Conservation (phyloP, 495 filamentous ascomycete genomes). For the Tetracladium marchalianum region DNA sequence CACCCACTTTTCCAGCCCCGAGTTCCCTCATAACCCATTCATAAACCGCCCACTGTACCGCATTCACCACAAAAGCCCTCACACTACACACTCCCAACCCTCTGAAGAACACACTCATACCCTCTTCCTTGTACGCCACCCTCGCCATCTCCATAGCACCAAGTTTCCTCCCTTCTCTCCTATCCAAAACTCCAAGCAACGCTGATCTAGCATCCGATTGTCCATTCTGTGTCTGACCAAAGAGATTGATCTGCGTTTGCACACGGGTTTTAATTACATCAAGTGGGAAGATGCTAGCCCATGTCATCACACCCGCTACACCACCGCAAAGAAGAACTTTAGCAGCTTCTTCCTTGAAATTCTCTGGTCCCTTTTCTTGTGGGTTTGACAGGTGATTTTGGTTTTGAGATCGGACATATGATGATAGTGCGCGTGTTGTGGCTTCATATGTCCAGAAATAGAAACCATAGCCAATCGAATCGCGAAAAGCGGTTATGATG, state of each 20-base stretch:
- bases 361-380: constrained; percentile 14
- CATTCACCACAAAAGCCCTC: constrained; percentile 80
- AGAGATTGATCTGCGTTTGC: constrained; percentile 46
- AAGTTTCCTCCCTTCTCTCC: constrained; percentile 22
- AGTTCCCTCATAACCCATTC: constrained; percentile 66
- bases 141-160: constrained; percentile 52
- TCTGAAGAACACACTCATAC: constrained; percentile 59
- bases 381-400: neutral
- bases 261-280: constrained; percentile 85
- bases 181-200: constrained; percentile 23
- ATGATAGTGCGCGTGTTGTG: too few species aligned
- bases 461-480: constrained; percentile 84
- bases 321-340: constrained; percentile 74
- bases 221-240: neutral
- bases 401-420: too few species aligned
- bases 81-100: constrained; percentile 71
- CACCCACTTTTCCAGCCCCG: constrained; percentile 9
- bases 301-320: constrained; percentile 73
- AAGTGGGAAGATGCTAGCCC: constrained; percentile 78
- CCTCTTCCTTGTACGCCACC: constrained; percentile 54
- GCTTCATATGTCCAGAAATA: constrained; percentile 85
- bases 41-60: constrained; percentile 74
- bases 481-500: constrained; percentile 64
- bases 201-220: constrained; percentile 8
- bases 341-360: constrained; percentile 36